Evolutionary conservation across 2,329 filamentous ascomycete species (phyloP), one percentile per base, ranked within the genome.

Genomic region (Albophoma yamanashiensis): DNA sequence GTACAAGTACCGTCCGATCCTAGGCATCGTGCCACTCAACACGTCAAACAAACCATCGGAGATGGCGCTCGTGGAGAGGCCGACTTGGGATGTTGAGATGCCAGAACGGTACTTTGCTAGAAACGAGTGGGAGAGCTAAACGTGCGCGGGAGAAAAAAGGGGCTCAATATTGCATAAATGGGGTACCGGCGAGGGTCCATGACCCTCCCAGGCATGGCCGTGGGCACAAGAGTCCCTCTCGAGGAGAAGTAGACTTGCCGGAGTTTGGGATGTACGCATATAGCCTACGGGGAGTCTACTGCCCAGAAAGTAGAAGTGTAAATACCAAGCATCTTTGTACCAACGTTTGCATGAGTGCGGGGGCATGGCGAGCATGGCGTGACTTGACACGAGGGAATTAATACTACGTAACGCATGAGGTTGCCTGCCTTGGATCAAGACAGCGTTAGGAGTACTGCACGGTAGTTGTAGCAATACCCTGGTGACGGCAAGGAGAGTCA

Each of bases 1-100:
- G 6, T 92, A 89, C 79, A 95, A 96, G 74, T 99, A 97, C 75
- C 83, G 92, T 61, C 90, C 92, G n/a, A 92, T 99, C 66, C 79
- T 99, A 62, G 94, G 92, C 59, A 75, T 86, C 43, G 80, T 84
- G 42, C 77, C 78, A 52, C 73, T 81, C 63, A 70, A 69, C 58
- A 66, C 64, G 25, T 72, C 75, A 34, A 70, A 71, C 65, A 62
- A 73, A 66, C 73, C 77, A 14, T 75, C 89, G 5, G 94, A 99
- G 74, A 89, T 97, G 55, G 92, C 91, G 2, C 78, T 97, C 58
- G 86, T 97, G 17, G 93, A 97, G 78, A 80, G 92, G 68, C 92
- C 93, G 25, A 80, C 86, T 66, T 94, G 89, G 85, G 90, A 95
- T 73, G 79, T 92, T 62, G 88, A 92, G 64, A 77, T 92, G 71